Base-by-base conservation (phyloP, 2,329 filamentous ascomycete species). In the Penicillium frequentans region DNA sequence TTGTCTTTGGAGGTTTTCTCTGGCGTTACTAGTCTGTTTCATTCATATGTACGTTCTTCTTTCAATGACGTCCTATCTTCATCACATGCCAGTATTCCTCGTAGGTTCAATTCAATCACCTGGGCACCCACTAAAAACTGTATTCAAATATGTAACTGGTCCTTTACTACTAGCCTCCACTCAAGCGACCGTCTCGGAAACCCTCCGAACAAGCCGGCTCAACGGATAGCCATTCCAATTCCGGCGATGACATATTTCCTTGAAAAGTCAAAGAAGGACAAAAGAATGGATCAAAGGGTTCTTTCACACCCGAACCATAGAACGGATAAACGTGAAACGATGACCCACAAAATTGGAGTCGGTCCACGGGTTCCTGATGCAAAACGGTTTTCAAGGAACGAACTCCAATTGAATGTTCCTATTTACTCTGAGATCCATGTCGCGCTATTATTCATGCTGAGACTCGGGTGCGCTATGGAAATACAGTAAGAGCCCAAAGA, bases 1-100 rank as follows among this genome's bases (percentile, higher is more conserved):
- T 52, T 58, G 52, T 49, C 58, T 56, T 29, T 46, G 62, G 57
- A 33, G 39, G 49, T 35, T 33, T 37, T 37, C 11, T 23, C 5
- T 26, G 53, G 47, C 47, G 46, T 23, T 19, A 31, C 43, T 5
- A 45, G 33, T 45, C 23, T 44, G 26, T 45, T 49, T 16, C 10
- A 45, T 52, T 52, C 23, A 9, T 44, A 49, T 39, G 10, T 35
- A 52, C 37, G 24, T 26, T 19, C 37, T 51, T 42, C 13, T 16
- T 49, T 48, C n/a, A 48, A 54, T 35, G 45, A 54, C 31, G 31
- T 54, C 50, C 21, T 21, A 47, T 29, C 14, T 26, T 51, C 14
- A 24, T 27, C 5, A 29, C 26, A 33, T 13, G 14, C 33, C 39
- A 42, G 39, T 42, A 19, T 55, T 26, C 27, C n/a, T 5, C 9